Evolutionary conservation across 139 green algal genomes (phyloP), one percentile per base, ranked within the genome.

Genomic region (Chlorella sp.): DNA sequence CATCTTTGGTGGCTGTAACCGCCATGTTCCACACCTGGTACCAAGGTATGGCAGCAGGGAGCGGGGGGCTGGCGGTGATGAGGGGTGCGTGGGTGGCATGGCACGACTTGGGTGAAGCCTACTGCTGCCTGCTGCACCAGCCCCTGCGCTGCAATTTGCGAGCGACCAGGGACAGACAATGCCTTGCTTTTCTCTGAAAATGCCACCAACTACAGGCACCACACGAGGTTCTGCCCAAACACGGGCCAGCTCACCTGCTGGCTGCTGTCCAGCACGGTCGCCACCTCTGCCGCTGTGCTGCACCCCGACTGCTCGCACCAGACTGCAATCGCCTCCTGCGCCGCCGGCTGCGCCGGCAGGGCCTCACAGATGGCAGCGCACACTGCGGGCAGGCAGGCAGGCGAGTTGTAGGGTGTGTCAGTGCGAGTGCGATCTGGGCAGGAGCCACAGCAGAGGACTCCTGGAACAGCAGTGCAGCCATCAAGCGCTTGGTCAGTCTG

Each of bases 301-400:
- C 28, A 36, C 64, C 64, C 64, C 30, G 64, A 30, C 28, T 71
- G 26, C 32, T 23, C 64, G 26, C 30, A 30, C 64, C 64, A 71
- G 3, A 30, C n/a, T 11, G 64, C 64, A n/a, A 71, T 21, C 26
- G 64, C 64, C 15, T 21, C 64, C 28, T 38, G 64, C 11, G n/a
- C 64, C 28, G 64, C 64, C 11, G 64, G 26, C 64, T 6, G 26
- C 13, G 64, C 64, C 6, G 28, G 28, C 5, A 71, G 3, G 6
- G 64, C 64, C 28, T 38, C 28, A n/a, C 64, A 71, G 64, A 71
- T 71, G 64, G 64, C 64, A 21, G 64, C 32, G 64, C 64, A 71
- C 28, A 71, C 64, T 71, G 51, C 51, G 21, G 15, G 64, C 16
- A 20, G 28, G n/a, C 1, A n/a, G n/a, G n/a, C 12, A 23, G 23